phyloP scores from a whole-genome alignment of 768 basidiomycete genomes.

The Xerocomellus chrysenteron region DNA sequence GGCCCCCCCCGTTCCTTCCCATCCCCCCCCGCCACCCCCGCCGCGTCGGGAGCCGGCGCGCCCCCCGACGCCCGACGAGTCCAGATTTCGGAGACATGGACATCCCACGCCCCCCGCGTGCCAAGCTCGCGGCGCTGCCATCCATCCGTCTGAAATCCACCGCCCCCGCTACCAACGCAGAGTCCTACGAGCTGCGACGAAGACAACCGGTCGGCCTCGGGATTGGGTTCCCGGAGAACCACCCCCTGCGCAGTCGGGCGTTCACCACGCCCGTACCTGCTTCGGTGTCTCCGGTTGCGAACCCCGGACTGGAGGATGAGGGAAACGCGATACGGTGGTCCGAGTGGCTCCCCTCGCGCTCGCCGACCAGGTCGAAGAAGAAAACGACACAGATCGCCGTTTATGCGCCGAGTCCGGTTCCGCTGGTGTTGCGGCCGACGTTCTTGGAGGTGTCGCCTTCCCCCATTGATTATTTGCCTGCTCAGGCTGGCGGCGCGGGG shows the following conservation, averaged over 20 bases:
- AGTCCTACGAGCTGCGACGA: constrained; percentile 17
- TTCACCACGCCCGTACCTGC: constrained; percentile 18
- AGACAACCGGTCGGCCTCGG: constrained; percentile 24
- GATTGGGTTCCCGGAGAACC: constrained; percentile 27
- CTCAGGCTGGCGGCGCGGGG: neutral
- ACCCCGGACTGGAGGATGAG: neutral
- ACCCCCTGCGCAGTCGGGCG: constrained; percentile 19
- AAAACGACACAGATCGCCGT: neutral
- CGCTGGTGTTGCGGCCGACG: constrained; percentile 14
- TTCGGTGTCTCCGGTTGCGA: neutral
- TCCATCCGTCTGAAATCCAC: neutral
- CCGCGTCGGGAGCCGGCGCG: too few species aligned
- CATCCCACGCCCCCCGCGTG: neutral
- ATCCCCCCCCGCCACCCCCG: too few species aligned
- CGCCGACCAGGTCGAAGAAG: neutral
- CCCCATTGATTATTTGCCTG: constrained; percentile 10
- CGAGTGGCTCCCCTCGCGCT: constrained; percentile 7
- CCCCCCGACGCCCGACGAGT: constrained; percentile 5
- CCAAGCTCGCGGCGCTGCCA: neutral
- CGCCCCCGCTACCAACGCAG: neutral
- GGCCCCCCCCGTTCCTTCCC: too few species aligned
- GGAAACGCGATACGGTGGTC: neutral
- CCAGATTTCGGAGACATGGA: neutral
- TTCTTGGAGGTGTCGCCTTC: constrained; percentile 19
- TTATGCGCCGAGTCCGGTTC: neutral